A percentile compares a stretch with the other conserved stretches of the same genome.
These are phyloP conservation scores for Gleditsia sinensis DNA, from an alignment of 306 rosid species.

Conservation along the genomic window DNA sequence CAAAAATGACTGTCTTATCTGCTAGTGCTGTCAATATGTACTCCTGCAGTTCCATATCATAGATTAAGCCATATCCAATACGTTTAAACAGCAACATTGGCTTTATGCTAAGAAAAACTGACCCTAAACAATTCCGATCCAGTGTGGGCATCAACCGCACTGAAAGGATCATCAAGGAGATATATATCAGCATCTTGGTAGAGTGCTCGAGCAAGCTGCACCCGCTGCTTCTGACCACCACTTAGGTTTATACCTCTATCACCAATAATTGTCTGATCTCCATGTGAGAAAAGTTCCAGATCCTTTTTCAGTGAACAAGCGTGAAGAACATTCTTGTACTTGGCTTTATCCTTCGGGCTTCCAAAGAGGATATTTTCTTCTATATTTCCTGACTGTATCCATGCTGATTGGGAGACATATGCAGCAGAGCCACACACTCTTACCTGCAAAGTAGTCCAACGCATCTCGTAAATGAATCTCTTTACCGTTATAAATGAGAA, in stretches of 20 bases:
- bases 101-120: conserved; percentile 13
- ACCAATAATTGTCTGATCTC: conserved; percentile 94
- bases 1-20: conserved; percentile 77
- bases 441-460: conserved; percentile 54
- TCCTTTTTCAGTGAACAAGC: conserved; percentile 94
- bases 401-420: conserved; percentile 90
- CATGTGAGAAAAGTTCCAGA: conserved; percentile 84
- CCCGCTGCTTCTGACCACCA: conserved; percentile 97
- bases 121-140: conserved; percentile 85
- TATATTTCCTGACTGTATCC: conserved; percentile 95
- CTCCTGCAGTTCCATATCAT: conserved; percentile 59
- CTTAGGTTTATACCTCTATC: conserved; percentile 94
- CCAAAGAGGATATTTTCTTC: conserved; percentile 95
- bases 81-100: neutral
- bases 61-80: conserved; percentile 29
- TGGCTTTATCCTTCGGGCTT: conserved; percentile 75
- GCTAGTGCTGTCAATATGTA: conserved; percentile 74
- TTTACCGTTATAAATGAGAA: conserved; percentile 12
- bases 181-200: conserved; percentile 91
- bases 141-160: conserved; percentile 96
- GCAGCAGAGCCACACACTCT: conserved; percentile 80
- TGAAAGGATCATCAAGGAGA: conserved; percentile 92
- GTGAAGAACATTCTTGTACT: conserved; percentile 78
- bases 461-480: conserved; percentile 21
- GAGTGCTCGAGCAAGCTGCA: conserved; percentile 95